Conservation (phyloP, 2,329 filamentous ascomycete species). For the Fusarium guadeloupense region DNA sequence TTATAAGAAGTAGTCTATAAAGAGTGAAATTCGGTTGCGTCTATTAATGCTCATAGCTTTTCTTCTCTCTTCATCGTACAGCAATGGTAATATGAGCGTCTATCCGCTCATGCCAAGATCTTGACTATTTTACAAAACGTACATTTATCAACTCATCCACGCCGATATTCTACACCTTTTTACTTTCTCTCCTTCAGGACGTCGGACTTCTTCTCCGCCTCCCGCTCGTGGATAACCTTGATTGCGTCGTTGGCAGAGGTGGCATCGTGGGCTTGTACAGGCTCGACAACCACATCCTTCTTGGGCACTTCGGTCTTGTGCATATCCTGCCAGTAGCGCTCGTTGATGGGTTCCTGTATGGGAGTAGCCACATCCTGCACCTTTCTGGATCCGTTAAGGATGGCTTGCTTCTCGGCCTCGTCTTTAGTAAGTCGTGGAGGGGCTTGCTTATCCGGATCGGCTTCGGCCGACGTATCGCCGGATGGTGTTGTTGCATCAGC, state of each 20-base stretch:
- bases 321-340: slow-evolving; percentile 16
- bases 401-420: slow-evolving; percentile 4
- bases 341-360: slow-evolving; percentile 20
- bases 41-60: slow-evolving; percentile 39
- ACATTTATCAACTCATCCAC: slow-evolving; percentile 13
- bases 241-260: slow-evolving; percentile 43
- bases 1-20: background rate
- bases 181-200: slow-evolving; percentile 9
- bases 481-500: slow-evolving; percentile 5
- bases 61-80: slow-evolving; percentile 39
- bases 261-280: slow-evolving; percentile 42
- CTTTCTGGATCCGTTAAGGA: slow-evolving; percentile 6
- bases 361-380: slow-evolving; percentile 25
- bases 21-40: slow-evolving; percentile 41
- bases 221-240: slow-evolving; percentile 24
- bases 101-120: slow-evolving; percentile 25
- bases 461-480: background rate
- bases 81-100: slow-evolving; percentile 37
- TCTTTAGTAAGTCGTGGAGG: background rate
- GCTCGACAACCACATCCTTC: slow-evolving; percentile 22
- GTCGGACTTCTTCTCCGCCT: slow-evolving; percentile 27
- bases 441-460: background rate
- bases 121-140: slow-evolving; percentile 38
- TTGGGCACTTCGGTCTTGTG: slow-evolving; percentile 17
- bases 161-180: slow-evolving; percentile 3